A percentile compares a stretch with the other conserved stretches of the same genome.
These are phyloP conservation scores for Pseudogymnoascus sp. DNA, from an alignment of 2,329 filamentous ascomycete species.

Conservation along the genomic window DNA sequence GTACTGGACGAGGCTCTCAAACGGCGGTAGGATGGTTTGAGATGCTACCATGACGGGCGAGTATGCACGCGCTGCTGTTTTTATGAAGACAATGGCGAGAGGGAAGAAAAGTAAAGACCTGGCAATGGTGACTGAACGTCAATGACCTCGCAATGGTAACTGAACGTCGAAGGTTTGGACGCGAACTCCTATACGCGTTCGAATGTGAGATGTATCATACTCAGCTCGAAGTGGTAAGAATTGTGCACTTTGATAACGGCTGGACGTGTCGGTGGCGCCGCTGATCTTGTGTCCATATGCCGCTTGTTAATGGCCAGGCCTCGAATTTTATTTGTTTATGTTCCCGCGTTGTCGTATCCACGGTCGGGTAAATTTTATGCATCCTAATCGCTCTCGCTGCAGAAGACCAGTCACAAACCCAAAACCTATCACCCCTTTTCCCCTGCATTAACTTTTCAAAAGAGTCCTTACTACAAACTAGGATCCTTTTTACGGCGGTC, in stretches of 20 bases:
- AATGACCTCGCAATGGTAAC: neutral
- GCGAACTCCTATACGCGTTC: constrained; percentile 6
- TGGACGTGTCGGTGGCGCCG: neutral
- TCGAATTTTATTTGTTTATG: neutral
- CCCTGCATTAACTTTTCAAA: neutral
- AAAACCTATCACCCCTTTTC: neutral
- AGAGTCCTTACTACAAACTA: neutral
- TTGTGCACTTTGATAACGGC: constrained; percentile 8
- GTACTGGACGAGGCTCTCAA: neutral
- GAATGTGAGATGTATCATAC: constrained; percentile 2
- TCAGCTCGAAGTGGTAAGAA: neutral
- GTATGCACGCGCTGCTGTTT: neutral
- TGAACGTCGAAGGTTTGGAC: neutral
- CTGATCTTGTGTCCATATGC: neutral
- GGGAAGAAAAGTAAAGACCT: neutral
- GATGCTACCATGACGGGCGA: neutral
- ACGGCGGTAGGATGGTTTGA: neutral
- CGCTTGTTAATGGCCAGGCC: neutral
- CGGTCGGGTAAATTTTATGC: constrained; percentile 3
- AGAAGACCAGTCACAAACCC: neutral
- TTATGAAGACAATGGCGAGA: neutral
- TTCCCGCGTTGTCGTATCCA: neutral
- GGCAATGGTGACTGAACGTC: neutral
- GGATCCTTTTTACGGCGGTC: neutral
- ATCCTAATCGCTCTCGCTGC: neutral